These are phyloP conservation scores for Leccinum ponderosum DNA, from an alignment of 1,284 basidiomycete genomes.

Conservation along the genomic window DNA sequence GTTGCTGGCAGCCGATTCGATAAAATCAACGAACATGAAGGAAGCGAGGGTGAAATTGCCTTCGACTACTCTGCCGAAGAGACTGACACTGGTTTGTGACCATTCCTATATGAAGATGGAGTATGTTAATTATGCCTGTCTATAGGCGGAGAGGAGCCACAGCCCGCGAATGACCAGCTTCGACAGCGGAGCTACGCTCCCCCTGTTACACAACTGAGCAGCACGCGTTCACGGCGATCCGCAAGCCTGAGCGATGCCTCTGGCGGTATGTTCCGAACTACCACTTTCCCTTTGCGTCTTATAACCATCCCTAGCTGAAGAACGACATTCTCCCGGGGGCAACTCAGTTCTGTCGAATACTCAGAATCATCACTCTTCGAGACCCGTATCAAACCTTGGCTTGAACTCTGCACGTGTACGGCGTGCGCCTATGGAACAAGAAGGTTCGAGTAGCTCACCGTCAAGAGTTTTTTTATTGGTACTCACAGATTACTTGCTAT, in stretches of 20 bases:
- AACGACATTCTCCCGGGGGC: constrained; percentile 31
- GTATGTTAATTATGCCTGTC: constrained; percentile 3
- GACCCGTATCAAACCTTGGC: constrained; percentile 57
- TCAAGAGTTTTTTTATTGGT: constrained; percentile 3
- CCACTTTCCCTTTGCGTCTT: constrained; percentile 5
- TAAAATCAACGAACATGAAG: constrained; percentile 38
- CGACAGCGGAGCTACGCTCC: constrained; percentile 31
- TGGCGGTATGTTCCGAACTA: constrained; percentile 36
- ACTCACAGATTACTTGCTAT: constrained; percentile 12
- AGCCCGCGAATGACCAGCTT: constrained; percentile 21
- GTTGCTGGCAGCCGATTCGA: constrained; percentile 28
- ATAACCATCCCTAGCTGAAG: constrained; percentile 23
- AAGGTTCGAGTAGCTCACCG: constrained; percentile 35
- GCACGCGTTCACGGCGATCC: constrained; percentile 59
- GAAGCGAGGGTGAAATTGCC: constrained; percentile 30
- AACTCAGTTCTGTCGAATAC: constrained; percentile 29
- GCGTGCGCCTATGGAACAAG: constrained; percentile 39
- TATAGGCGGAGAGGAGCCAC: constrained; percentile 31
- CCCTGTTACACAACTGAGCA: constrained; percentile 18
- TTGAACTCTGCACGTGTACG: constrained; percentile 32
- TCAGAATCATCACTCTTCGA: constrained; percentile 40
- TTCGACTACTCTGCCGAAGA: constrained; percentile 32
- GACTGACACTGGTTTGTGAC: constrained; percentile 33
- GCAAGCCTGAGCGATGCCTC: constrained; percentile 67
- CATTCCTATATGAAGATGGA: neutral